A percentile compares a stretch with the other conserved stretches of the same genome.
phyloP scores from a whole-genome alignment of 495 filamentous ascomycete species.

The Evernia prunastri region DNA sequence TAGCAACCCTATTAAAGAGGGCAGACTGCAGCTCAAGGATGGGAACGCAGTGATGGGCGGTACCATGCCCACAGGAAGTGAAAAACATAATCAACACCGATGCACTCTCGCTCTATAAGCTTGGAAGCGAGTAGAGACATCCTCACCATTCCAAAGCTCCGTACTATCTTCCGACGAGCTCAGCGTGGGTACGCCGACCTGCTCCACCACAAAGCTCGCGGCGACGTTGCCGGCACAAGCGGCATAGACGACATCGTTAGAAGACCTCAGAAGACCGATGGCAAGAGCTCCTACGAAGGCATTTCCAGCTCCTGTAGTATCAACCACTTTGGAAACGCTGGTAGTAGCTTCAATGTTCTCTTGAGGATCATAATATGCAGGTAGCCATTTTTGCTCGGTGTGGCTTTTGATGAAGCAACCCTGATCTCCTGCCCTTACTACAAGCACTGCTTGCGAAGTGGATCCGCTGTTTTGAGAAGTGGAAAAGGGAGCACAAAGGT shows the following conservation, averaged over 20 bases:
- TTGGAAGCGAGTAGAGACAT: conserved; percentile 35
- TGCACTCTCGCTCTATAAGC: conserved; percentile 43
- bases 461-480: background rate
- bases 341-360: background rate
- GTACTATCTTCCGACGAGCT: conserved; percentile 6
- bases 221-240: conserved; percentile 32
- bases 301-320: conserved; percentile 1
- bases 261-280: conserved; percentile 25
- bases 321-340: background rate
- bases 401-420: conserved; percentile 27
- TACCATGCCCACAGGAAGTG: background rate
- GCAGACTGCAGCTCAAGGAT: background rate
- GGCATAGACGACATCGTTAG: conserved; percentile 21
- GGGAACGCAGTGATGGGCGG: background rate
- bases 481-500: conserved; percentile 1
- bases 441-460: conserved; percentile 10
- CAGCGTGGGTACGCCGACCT: conserved; percentile 34
- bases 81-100: background rate
- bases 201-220: conserved; percentile 36
- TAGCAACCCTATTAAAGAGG: background rate
- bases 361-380: conserved; percentile 19
- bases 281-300: background rate
- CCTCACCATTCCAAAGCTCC: conserved; percentile 31
- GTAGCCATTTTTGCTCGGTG: conserved; percentile 5
- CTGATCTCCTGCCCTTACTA: conserved; percentile 34